Conservation (phyloP, 768 basidiomycete species). For the Amanita polypyramis region DNA sequence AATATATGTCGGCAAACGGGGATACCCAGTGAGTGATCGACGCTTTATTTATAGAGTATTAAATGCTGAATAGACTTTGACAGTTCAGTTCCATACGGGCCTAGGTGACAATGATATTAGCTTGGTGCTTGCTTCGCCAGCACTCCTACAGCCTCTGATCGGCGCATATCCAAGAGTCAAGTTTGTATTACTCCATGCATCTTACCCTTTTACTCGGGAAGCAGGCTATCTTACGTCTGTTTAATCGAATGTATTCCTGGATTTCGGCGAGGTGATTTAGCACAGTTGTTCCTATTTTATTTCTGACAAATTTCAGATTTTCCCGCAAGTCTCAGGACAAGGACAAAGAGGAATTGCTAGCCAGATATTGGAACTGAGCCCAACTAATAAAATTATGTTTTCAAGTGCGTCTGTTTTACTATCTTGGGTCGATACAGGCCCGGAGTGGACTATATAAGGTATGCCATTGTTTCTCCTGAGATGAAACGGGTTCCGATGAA, state of each 20-base stretch:
- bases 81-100: constrained; percentile 82
- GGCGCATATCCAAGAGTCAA: constrained; percentile 46
- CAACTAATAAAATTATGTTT: constrained; percentile 76
- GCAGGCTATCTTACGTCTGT: constrained; percentile 68
- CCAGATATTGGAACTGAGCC: constrained; percentile 60
- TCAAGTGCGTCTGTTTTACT: constrained; percentile 59
- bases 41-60: background rate
- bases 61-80: background rate
- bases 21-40: constrained; percentile 43
- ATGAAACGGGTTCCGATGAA: background rate
- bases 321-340: constrained; percentile 50
- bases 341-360: constrained; percentile 52
- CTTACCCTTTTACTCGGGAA: constrained; percentile 73
- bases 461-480: constrained; percentile 5
- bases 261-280: constrained; percentile 55
- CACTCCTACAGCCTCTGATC: constrained; percentile 60
- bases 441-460: constrained; percentile 54
- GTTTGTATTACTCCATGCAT: constrained; percentile 63
- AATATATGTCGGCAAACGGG: constrained; percentile 36
- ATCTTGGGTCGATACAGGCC: constrained; percentile 56
- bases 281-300: background rate
- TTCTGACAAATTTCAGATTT: constrained; percentile 28
- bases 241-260: constrained; percentile 66
- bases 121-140: constrained; percentile 46
- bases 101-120: constrained; percentile 67